These are phyloP conservation scores for Vanilla planifolia DNA, from an alignment of 106 monocot species.

Conservation along the genomic window DNA sequence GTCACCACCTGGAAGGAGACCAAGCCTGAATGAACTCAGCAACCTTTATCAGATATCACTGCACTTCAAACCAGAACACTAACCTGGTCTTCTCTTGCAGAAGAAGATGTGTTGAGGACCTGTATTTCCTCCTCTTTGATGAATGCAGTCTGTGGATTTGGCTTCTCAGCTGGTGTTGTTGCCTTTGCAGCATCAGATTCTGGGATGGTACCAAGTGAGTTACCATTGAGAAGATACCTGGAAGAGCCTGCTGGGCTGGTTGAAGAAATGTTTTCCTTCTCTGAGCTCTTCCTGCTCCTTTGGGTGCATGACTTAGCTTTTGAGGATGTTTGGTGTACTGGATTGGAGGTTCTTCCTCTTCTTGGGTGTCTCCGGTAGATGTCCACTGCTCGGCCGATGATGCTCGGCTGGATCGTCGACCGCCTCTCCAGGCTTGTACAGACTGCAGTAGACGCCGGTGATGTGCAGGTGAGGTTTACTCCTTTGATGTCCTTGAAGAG, in stretches of 20 bases:
- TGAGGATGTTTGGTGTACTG: no score
- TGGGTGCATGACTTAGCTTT: no score
- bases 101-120: no score
- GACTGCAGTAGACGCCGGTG: slow-evolving; percentile 50
- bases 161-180: no score
- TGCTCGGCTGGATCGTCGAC: slow-evolving; percentile 26
- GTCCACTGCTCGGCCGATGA: slow-evolving; percentile 9
- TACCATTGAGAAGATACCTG: slow-evolving; percentile 39
- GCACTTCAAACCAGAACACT: no score
- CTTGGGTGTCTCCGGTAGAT: slow-evolving; percentile 1
- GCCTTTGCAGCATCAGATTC: slow-evolving; percentile 1
- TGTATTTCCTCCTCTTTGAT: no score
- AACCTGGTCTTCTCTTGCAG: no score
- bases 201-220: slow-evolving; percentile 9
- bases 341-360: no score
- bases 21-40: not conserved
- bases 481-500: slow-evolving; percentile 56
- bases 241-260: slow-evolving; percentile 47
- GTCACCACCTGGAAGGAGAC: slow-evolving; percentile 38
- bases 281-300: slow-evolving; percentile 16
- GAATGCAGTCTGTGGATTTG: no score
- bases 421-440: slow-evolving; percentile 43
- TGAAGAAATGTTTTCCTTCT: slow-evolving; percentile 1
- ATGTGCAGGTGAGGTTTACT: slow-evolving; percentile 52
- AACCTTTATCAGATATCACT: no score